Evolutionary conservation across 1,139 yeast genomes (phyloP), one percentile per base, ranked within the genome.

Genomic region (Kodamaea anthophila): DNA sequence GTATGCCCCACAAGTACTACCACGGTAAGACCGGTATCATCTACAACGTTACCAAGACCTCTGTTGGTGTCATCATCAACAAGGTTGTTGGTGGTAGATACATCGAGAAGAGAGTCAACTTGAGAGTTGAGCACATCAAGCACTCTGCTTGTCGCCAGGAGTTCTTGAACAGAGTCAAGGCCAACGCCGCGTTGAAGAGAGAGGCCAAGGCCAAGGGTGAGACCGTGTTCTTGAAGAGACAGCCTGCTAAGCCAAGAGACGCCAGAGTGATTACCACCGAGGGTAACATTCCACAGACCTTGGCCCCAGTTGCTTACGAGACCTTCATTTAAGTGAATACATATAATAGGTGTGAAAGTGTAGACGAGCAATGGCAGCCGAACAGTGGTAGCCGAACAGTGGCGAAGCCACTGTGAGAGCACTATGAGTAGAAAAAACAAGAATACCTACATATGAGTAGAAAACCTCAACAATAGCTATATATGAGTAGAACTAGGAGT

Each of bases 1-100:
- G 98, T 84, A 87, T 91, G 96, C 98, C 98, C 68, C 96, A 86
- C 87, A 91, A 91, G 78, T 88, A 78, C 83, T 91, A 91, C 96
- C 96, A 88, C 78, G 98, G 98, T 74, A 91, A 87, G 83, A 91
- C 98, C 51, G 98, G 98, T 81, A 86, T 88, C 54, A 81, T 91
- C 50, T 91, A 79, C 94, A 91, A 91, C 80, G 93, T 91, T 53
- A 91, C 98, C 81, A 91, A 85, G 79, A 73, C 95, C 44, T 76
- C 98, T 46, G 97, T 91, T 51, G 98, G 98, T 80, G 94, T 91
- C 55, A 85, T 91, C 63, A 71, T 91, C 65, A 83, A 91, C 93
- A 91, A 91, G 82, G 79, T 88, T 69, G 97, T 91, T 57, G 97
- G 97, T 67, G 74, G 84, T 94, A 85, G 97, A 78, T 91, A 88